Conservation (phyloP, 1,284 basidiomycete genomes). For the Rhodotorula sp. region DNA sequence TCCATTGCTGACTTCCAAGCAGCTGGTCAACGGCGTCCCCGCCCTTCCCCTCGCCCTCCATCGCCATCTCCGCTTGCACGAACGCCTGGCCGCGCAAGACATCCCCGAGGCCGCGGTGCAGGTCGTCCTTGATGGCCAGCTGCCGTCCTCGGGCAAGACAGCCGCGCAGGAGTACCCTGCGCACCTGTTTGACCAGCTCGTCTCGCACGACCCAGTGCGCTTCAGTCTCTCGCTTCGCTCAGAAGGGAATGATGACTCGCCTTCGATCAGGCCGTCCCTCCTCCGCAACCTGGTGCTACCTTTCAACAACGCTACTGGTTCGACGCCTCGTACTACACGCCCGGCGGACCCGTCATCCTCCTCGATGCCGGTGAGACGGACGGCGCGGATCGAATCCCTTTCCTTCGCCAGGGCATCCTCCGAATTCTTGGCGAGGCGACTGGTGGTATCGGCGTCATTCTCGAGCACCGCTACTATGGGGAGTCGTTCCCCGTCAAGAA, state of each 20-base stretch:
- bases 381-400: constrained; percentile 45
- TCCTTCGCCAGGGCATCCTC: constrained; percentile 65
- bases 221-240: background rate
- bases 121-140: background rate
- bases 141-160: background rate
- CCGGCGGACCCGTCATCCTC: constrained; percentile 58
- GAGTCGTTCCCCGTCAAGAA: constrained; percentile 75
- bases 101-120: background rate
- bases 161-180: background rate
- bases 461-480: constrained; percentile 90
- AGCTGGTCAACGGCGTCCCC: constrained; percentile 19
- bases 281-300: constrained; percentile 17
- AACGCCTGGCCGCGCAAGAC: background rate
- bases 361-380: constrained; percentile 52
- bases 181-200: constrained; percentile 39
- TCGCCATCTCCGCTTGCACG: constrained; percentile 2
- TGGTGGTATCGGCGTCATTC: constrained; percentile 72
- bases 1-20: background rate
- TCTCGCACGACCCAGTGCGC: constrained; percentile 28
- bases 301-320: constrained; percentile 65
- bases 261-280: background rate
- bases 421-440: constrained; percentile 81
- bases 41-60: constrained; percentile 31
- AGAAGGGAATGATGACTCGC: background rate
- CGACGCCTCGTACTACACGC: constrained; percentile 75